Evolutionary conservation across 2,329 filamentous ascomycete genomes (phyloP), one percentile per base, ranked within the genome.

Genomic region (Ophioceras dolichostomum): DNA sequence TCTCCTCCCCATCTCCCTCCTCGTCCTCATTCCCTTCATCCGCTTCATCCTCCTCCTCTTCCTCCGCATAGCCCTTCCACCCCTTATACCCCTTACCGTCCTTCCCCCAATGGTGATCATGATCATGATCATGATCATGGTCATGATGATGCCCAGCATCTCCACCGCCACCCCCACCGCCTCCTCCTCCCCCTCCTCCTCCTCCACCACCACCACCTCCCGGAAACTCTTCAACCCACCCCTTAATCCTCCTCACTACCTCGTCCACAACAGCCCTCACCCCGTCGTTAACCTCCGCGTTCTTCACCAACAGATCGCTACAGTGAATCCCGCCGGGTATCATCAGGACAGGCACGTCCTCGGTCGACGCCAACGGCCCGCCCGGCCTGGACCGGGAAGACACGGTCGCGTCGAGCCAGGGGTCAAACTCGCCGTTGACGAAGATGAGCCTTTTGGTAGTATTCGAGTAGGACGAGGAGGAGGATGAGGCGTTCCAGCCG

Each of bases 241-340:
- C 49, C 39, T 58, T 61, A 43, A 78, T 63, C 51, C 69, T 62
- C 8, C 51, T 58, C 5, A 72, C 56, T 49, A 68, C 60, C 7
- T 59, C 60, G 42, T 73, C 61, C 26, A 69, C 66, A 2, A 75
- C 59, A 24, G 55, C 53, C 48, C 65, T 59, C 2, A 65, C 62
- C 0, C 62, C 70, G 0, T 55, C 58, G 47, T 78, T 77, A 14
- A 54, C 64, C 2, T 39, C 50, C 35, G 65, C 73, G 53, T 77
- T 76, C 18, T 46, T 47, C 1, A 47, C 52, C 21, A 59, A 56
- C 40, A 61, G 37, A 36, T 64, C 61, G 10, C 56, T 60, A 47
- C 59, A 61, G 45, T 65, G 61, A 7, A 45, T 51, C 6, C 60
- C 61, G 0, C 49, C 51, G 9, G 51, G 48, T 1, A 64, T 46